Evolutionary conservation across 2,329 filamentous ascomycete genomes (phyloP), one percentile per base, ranked within the genome.

Genomic region (Arachnomyces sp.): DNA sequence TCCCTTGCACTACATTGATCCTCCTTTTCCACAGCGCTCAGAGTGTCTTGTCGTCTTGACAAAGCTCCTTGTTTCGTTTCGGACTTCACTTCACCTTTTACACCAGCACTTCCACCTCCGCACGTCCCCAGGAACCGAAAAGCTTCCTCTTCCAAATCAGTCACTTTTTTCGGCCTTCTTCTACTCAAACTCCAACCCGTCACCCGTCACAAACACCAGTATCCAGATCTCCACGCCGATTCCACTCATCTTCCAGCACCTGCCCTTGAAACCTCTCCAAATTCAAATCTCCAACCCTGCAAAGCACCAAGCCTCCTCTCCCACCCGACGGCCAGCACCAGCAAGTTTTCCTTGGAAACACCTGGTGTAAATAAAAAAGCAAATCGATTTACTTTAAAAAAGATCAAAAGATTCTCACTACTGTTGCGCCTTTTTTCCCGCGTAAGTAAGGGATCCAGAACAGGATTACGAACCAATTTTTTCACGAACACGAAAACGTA

Each of bases 311-410:
- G 36, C 39, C 34, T 39, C 45, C 39, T 32, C 35, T 43, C 40
- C 40, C 28, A 34, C 17, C 43, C 57, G 59, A 59, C 56, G 61
- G 60, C 63, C 63, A 71, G 65, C 84, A 89, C 82, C 84, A 87
- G 82, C 85, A 84, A 81, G 82, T 88, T 90, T 89, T 88, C 82
- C 72, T 88, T 86, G 70, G 82, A 84, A 81, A 78, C 76, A 76
- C 72, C 75, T 79, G 84, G 85, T 89, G 84, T 88, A 88, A 74
- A 85, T 87, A 87, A 25, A 25, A 25, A 25, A 25, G n/a, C n/a
- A n/a, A 25, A 62, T 53, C 56, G 60, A 63, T 60, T 59, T 56
- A 55, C 52, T 53, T 52, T 51, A 64, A 61, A 65, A 76, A 65
- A 70, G 65, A 67, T 69, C 66, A 67, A 63, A 68, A 68, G 64